phyloP scores from a whole-genome alignment of 805 yeast species.

The Candida piceae region DNA sequence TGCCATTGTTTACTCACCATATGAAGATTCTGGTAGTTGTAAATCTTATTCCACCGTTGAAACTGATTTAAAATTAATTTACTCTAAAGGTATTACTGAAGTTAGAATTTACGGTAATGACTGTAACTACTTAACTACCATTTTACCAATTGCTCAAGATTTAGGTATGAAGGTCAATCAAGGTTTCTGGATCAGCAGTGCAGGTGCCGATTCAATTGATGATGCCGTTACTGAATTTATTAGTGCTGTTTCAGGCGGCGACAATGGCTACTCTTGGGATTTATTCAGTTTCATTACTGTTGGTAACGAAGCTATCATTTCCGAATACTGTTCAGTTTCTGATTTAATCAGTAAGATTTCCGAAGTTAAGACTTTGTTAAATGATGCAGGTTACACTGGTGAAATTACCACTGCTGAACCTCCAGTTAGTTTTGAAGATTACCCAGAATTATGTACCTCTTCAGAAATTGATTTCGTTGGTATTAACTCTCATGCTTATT shows the following conservation, averaged over 20 bases:
- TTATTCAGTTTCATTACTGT: slow-evolving; percentile 72
- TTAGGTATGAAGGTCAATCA: slow-evolving; percentile 74
- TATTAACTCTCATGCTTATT: slow-evolving; percentile 83
- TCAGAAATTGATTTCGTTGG: slow-evolving; percentile 80
- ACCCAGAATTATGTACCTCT: slow-evolving; percentile 64
- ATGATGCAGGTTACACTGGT: slow-evolving; percentile 72
- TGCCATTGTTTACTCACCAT: slow-evolving; percentile 75
- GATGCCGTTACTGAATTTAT: slow-evolving; percentile 50
- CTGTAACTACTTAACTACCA: slow-evolving; percentile 63
- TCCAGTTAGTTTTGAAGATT: slow-evolving; percentile 60
- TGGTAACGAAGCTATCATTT: slow-evolving; percentile 82
- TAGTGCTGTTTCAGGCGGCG: slow-evolving; percentile 29
- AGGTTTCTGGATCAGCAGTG: slow-evolving; percentile 73
- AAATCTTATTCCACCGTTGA: slow-evolving; percentile 50
- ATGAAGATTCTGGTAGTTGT: slow-evolving; percentile 62
- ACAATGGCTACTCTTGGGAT: slow-evolving; percentile 57
- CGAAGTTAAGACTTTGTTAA: slow-evolving; percentile 53
- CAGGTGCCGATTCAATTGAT: slow-evolving; percentile 70
- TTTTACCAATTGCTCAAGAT: slow-evolving; percentile 52
- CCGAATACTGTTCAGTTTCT: slow-evolving; percentile 52
- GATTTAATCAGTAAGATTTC: slow-evolving; percentile 64
- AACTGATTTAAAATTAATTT: slow-evolving; percentile 55
- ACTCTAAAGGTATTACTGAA: slow-evolving; percentile 54
- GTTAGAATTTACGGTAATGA: slow-evolving; percentile 86
- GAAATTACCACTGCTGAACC: slow-evolving; percentile 83